Percentiles rank a stretch among this genome's conserved stretches.
These are phyloP conservation scores for Fraxinus floribunda DNA, from an alignment of 305 asterid species.

Conservation along the genomic window DNA sequence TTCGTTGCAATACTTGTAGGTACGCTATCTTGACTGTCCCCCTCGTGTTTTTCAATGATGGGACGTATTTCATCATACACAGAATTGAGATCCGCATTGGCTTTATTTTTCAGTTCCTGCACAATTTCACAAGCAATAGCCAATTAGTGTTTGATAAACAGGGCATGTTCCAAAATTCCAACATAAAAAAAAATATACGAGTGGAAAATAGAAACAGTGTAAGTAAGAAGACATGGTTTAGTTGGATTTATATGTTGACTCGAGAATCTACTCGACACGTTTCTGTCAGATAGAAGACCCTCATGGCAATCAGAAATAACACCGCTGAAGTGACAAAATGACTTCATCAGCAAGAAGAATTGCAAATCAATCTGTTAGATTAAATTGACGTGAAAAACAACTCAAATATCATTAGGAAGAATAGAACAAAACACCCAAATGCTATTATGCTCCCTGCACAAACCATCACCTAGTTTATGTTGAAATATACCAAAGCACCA, in stretches of 20 bases:
- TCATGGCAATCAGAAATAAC: not conserved
- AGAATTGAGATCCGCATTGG: constrained; percentile 52
- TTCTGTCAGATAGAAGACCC: not conserved
- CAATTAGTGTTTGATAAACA: not conserved
- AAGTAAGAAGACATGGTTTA: not conserved
- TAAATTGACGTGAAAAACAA: not conserved
- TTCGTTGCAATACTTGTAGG: constrained; percentile 68
- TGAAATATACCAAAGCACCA: not conserved
- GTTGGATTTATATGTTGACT: not conserved
- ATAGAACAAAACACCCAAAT: not conserved
- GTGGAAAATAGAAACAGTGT: not conserved
- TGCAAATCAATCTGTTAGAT: not conserved
- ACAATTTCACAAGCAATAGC: constrained; percentile 6
- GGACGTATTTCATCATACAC: constrained; percentile 83
- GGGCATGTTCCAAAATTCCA: not conserved
- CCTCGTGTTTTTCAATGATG: constrained; percentile 75
- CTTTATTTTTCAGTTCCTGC: constrained; percentile 63
- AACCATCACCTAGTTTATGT: not conserved
- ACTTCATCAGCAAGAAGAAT: not conserved
- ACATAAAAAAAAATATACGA: not conserved
- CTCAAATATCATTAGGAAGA: not conserved
- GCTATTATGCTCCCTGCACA: not conserved
- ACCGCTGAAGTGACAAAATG: not conserved
- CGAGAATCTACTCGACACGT: not conserved
- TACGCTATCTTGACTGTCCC: constrained; percentile 81